Conservation (phyloP, 441 rosid genomes). For the Jatropha podagrica region DNA sequence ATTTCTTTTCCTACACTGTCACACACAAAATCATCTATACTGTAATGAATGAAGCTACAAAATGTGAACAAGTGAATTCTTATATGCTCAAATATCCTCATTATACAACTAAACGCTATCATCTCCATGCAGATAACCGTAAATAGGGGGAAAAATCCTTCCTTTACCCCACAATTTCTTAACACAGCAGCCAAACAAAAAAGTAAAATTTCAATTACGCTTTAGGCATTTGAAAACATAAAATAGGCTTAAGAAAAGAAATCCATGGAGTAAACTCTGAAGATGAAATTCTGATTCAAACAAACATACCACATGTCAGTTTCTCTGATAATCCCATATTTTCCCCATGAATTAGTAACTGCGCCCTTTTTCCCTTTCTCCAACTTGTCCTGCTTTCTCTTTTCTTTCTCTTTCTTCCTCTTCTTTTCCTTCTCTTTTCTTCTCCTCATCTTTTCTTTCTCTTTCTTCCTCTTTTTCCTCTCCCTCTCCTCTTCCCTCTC, state of each 20-base stretch:
- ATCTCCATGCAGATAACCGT: not conserved
- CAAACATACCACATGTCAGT: constrained; percentile 85
- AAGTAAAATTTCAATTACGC: not conserved
- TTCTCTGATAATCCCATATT: constrained; percentile 85
- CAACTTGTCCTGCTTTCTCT: constrained; percentile 50
- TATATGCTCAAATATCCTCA: no score
- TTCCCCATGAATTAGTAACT: constrained; percentile 90
- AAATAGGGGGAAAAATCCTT: not conserved
- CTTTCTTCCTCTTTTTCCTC: constrained; percentile 19
- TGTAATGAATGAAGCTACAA: not conserved
- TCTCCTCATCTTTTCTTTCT: constrained; percentile 17
- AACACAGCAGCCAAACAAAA: not conserved
- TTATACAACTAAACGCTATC: no score
- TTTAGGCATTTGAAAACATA: not conserved
- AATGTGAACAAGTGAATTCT: not conserved
- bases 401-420: constrained; percentile 32
- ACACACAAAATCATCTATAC: not conserved
- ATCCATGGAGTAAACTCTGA: not conserved
- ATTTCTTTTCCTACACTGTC: not conserved
- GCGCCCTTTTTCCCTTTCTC: constrained; percentile 87
- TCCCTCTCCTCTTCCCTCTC: constrained; percentile 31
- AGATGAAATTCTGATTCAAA: not conserved
- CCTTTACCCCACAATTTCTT: not conserved
- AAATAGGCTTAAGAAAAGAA: not conserved
- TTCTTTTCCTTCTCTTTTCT: constrained; percentile 27